Base-by-base conservation (phyloP, 805 yeast genomes). In the Limtongia smithiae region DNA sequence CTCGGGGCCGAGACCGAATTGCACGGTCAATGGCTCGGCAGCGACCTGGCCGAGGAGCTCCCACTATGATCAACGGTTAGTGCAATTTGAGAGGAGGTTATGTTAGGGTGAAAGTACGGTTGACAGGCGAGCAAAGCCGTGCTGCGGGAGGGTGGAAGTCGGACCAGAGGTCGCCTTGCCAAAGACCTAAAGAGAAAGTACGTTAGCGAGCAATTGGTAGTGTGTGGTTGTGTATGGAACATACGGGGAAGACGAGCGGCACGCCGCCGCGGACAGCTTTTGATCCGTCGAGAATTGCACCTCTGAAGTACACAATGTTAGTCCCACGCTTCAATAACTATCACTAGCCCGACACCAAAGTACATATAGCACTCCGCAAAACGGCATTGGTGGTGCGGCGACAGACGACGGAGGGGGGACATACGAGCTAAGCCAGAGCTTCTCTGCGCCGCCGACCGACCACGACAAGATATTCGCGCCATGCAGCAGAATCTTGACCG, bases 201-300 rank as follows among this genome's bases (percentile, higher is more conserved):
- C 12, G 7, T 37, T 27, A 17, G 21, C 27, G 18, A 45, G 18
- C 31, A 27, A 21, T 14, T 32, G 17, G 8, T 14, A 15, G 4
- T 3, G 9, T 12, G 17, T 14, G 17, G 5, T 18, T 35, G 21
- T 15, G 44, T 11, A 14, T 3, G 30, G 14, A 9, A 37, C 61
- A 27, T 22, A 60, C 86, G 2, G 98, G 98, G 76, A 93, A 93
- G 7, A 91, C 97, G 21, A 93, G 72, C 11, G 98, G 98, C 45
- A 93, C 86, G 44, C 98, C 98, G 57, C 98, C 98, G 66, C 98
- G 79, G 17, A 93, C 97, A 1, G 98, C 94, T 64, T 84, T 85
- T 38, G 91, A 71, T 9, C 97, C 97, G 63, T 93, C 97, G 53
- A 91, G 70, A 61, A 81, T 80, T 40, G 97, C 95, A 33, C 78